Percentiles rank a stretch among this genome's conserved stretches.
These are phyloP conservation scores for Sporothrix sp. DNA, from an alignment of 2,329 filamentous ascomycete species.

Conservation along the genomic window DNA sequence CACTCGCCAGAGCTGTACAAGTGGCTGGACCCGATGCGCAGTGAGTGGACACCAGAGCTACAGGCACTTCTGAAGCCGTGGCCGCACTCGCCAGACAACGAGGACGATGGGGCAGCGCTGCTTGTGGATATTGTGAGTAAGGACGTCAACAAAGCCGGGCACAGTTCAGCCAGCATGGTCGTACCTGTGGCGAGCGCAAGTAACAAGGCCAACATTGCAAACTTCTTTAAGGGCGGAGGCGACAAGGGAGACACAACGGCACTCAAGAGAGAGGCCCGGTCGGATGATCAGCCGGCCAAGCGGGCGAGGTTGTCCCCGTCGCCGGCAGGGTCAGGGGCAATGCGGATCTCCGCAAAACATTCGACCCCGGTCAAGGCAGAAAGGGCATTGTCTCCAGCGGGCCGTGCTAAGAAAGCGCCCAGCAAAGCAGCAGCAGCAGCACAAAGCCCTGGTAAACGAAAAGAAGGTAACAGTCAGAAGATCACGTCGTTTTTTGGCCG, in stretches of 20 bases:
- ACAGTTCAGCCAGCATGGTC: slow-evolving; percentile 75
- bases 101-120: slow-evolving; percentile 50
- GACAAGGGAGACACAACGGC: background rate
- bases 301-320: background rate
- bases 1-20: slow-evolving; percentile 57
- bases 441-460: background rate
- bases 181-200: slow-evolving; percentile 73
- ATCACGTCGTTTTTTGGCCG: slow-evolving; percentile 13
- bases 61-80: slow-evolving; percentile 66
- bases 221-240: slow-evolving; percentile 56
- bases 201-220: slow-evolving; percentile 88
- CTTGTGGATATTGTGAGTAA: slow-evolving; percentile 69
- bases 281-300: background rate
- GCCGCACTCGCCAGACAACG: slow-evolving; percentile 22
- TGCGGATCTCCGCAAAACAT: no score
- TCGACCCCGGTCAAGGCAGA: background rate
- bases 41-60: slow-evolving; percentile 68
- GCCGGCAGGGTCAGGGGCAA: background rate
- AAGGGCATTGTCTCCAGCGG: background rate
- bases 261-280: background rate
- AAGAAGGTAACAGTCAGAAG: slow-evolving; percentile 5
- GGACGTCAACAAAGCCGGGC: slow-evolving; percentile 90
- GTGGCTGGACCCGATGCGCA: slow-evolving; percentile 68
- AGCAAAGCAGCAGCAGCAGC: background rate
- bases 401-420: background rate